A percentile compares a stretch with the other conserved stretches of the same genome.
Conservation (phyloP, 495 filamentous ascomycete genomes). For the Penicillium coffeae region DNA sequence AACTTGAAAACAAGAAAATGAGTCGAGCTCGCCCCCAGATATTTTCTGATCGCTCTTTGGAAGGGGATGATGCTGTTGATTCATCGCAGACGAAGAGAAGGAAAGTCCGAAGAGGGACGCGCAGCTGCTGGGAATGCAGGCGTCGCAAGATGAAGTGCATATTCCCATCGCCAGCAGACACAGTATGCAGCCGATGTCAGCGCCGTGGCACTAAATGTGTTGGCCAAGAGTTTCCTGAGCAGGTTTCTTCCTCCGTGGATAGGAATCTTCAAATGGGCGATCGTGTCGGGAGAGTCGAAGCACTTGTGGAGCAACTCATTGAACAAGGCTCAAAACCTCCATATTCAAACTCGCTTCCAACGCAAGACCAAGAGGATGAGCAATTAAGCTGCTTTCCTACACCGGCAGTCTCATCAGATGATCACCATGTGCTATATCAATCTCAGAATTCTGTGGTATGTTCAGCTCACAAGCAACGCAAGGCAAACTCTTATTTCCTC, state of each 20-base stretch:
- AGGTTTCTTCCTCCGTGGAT: constrained; percentile 4
- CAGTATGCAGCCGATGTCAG: constrained; percentile 35
- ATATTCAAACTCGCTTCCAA: neutral
- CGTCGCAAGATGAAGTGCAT: constrained; percentile 47
- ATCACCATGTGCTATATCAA: no score
- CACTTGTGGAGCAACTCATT: neutral
- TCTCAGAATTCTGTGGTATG: no score
- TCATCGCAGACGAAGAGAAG: neutral
- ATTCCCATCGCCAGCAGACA: constrained; percentile 24
- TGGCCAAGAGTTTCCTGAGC: constrained; percentile 26
- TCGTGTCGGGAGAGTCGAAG: constrained; percentile 1
- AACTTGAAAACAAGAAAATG: no score
- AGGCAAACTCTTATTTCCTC: no score
- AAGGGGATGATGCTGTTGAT: neutral
- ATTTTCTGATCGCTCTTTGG: neutral
- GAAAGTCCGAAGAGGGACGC: constrained; percentile 1
- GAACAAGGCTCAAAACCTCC: neutral
- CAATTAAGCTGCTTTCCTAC: no score
- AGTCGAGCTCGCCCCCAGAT: no score
- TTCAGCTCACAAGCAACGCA: no score
- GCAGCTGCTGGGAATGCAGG: constrained; percentile 25
- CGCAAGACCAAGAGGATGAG: no score
- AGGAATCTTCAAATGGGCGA: constrained; percentile 5
- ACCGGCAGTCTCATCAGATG: neutral
- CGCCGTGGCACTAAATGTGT: constrained; percentile 32